Base-by-base conservation (phyloP, 352 stramenopile species). In the Phytophthora quininea region DNA sequence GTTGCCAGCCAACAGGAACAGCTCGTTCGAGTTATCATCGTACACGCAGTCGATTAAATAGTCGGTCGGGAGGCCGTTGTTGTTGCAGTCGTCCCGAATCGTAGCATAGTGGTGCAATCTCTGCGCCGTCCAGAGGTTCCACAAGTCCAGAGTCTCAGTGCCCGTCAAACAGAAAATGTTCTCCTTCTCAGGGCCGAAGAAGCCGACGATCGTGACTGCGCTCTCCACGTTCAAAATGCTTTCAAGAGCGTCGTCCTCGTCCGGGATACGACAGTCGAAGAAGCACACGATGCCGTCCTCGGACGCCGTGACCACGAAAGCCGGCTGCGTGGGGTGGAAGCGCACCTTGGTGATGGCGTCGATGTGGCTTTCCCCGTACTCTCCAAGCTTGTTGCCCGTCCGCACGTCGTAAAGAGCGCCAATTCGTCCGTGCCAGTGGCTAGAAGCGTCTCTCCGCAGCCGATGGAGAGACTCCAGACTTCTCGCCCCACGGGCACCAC, bases 221-320 rank as follows among this genome's bases (percentile, higher is more conserved):
- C 90, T 96, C 79, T 97, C 91, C 31, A 93, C 90, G 67, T 97
- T 97, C 42, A 97, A 48, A 52, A 97, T 96, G 40, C 88, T 95
- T 67, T 96, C 90, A 32, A 96, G 74, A 2, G 91, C 89, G 24
- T 97, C 91, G 53, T 96, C 89, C 68, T 97, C 90, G 45, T 92
- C 77, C 3, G 88, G 64, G 33, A 96, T 89, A 54, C 81, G 84
- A 51, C 76, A 92, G 62, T 97, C 87, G 56, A 95, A 97, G 62
- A 96, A 90, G 69, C 90, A 97, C 74, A 97, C 90, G 48, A 97
- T 76, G 54, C 91, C 91, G 66, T 97, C 91, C 59, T 97, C 91
- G 2, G 90, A 97, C 5, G 86, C 91, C n/a, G 91, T 96, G 47
- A 93, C 84, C 32, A 97, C 79, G 67, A 91, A 93, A 12, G 82